Evolutionary conservation across 495 filamentous ascomycete species (phyloP).

Genomic region (Hypomontagnella submonticulosa): DNA sequence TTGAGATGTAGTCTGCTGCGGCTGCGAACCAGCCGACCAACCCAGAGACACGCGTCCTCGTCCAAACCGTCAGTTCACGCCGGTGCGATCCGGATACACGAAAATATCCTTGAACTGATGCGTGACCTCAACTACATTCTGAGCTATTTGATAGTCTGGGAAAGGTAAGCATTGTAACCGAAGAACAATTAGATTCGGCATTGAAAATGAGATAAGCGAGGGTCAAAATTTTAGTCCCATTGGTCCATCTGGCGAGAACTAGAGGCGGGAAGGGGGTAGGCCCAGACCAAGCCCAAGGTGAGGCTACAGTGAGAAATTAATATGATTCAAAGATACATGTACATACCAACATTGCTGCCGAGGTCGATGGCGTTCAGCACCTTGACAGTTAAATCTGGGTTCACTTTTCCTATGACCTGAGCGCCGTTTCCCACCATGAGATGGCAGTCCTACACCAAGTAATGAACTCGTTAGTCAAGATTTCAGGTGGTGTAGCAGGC

Average conservation of each 20-base stretch:
- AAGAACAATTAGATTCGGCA: neutral
- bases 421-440: slow-evolving; percentile 80
- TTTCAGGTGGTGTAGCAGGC: neutral
- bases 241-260: neutral
- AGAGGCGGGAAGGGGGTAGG: neutral
- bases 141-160: slow-evolving; percentile 80
- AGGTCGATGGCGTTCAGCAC: slow-evolving; percentile 82
- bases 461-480: slow-evolving; percentile 32
- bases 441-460: slow-evolving; percentile 71
- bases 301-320: neutral
- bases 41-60: slow-evolving; percentile 49
- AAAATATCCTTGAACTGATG: slow-evolving; percentile 82
- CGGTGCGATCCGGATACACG: slow-evolving; percentile 41
- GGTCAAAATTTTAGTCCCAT: neutral
- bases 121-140: slow-evolving; percentile 87
- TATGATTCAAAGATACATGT: neutral
- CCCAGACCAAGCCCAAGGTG: no score
- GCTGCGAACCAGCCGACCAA: slow-evolving; percentile 46
- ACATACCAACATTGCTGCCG: slow-evolving; percentile 74
- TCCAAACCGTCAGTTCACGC: slow-evolving; percentile 48
- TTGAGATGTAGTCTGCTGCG: slow-evolving; percentile 30
- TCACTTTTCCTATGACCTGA: slow-evolving; percentile 93
- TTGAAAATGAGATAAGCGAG: slow-evolving; percentile 1
- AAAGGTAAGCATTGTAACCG: slow-evolving; percentile 2
- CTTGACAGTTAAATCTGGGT: slow-evolving; percentile 78